Percentiles rank a stretch among this genome's conserved stretches.
Conservation (phyloP, 2,329 filamentous ascomycete species). For the Penicillium sp. region DNA sequence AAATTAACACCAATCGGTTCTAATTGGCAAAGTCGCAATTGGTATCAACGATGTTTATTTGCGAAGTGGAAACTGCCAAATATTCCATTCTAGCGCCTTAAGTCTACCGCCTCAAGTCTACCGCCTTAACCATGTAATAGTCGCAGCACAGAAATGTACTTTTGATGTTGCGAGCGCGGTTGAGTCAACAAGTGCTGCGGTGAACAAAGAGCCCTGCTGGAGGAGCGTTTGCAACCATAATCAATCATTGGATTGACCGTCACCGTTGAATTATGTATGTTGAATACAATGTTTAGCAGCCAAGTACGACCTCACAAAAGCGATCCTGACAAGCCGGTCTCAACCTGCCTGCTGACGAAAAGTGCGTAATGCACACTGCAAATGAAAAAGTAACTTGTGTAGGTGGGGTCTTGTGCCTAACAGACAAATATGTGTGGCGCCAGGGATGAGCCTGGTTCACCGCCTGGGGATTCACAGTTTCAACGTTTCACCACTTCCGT, state of each 20-base stretch:
- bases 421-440: not conserved
- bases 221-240: not conserved
- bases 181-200: not conserved
- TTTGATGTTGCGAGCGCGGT: not conserved
- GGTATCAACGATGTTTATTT: not conserved
- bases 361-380: not conserved
- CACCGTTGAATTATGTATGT: not conserved
- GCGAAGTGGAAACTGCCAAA: not conserved
- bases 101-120: no score
- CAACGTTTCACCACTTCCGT: constrained; percentile 4
- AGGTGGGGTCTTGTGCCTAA: constrained; percentile 1
- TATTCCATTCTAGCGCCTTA: not conserved
- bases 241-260: not conserved
- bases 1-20: not conserved
- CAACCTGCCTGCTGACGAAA: not conserved
- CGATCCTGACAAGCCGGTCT: not conserved
- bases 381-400: not conserved
- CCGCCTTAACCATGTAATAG: no score
- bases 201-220: not conserved
- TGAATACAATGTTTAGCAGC: no score
- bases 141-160: no score
- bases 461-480: not conserved
- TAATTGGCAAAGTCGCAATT: not conserved
- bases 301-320: not conserved
- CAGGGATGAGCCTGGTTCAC: not conserved